phyloP scores from a whole-genome alignment of 345 rosid genomes.

The Cardamine occulta region DNA sequence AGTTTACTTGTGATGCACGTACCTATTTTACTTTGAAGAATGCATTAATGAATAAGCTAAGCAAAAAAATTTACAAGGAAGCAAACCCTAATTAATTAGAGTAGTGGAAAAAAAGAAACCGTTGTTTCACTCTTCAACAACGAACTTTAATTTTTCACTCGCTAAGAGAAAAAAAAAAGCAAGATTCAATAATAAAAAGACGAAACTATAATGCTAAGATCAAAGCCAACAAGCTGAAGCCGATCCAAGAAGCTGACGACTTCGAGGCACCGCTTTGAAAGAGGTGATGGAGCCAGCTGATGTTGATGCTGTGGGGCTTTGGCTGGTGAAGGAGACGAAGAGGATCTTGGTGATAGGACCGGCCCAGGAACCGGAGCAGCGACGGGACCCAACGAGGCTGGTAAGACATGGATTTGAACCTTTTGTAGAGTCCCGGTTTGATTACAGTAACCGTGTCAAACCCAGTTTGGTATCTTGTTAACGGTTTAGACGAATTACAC shows the following conservation, averaged over 20 bases:
- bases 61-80: too few species aligned
- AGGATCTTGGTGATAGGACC: background rate
- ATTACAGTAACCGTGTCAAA: background rate
- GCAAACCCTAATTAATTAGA: background rate
- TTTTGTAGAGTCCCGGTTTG: slow-evolving; percentile 23
- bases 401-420: slow-evolving; percentile 18
- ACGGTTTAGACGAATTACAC: background rate
- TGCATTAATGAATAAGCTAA: background rate
- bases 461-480: background rate
- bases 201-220: background rate
- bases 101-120: background rate
- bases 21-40: background rate
- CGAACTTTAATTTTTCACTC: background rate
- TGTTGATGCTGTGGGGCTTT: background rate
- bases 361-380: slow-evolving; percentile 17
- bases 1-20: background rate
- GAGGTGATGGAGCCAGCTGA: slow-evolving; percentile 5
- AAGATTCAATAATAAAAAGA: background rate
- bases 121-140: background rate
- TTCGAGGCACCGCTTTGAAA: background rate
- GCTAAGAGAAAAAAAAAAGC: background rate
- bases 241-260: slow-evolving; percentile 7
- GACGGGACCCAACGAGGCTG: background rate
- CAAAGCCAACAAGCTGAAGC: background rate
- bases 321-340: slow-evolving; percentile 18